phyloP scores from a whole-genome alignment of 805 yeast species.

The Crinitomyces ghanaensis region DNA sequence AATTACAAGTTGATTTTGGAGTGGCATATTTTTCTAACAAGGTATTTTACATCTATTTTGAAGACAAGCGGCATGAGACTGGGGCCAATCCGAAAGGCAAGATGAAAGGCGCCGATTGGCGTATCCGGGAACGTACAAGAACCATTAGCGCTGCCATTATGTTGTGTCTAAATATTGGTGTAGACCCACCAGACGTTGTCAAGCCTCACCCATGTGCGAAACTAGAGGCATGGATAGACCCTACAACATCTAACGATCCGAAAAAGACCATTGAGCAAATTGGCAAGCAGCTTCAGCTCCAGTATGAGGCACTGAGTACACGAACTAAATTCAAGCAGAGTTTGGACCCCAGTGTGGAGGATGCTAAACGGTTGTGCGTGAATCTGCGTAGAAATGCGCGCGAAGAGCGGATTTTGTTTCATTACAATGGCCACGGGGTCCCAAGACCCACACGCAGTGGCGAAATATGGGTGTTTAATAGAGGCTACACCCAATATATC shows the following conservation, averaged over 20 bases:
- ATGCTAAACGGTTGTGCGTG: conserved; percentile 81
- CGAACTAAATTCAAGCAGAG: conserved; percentile 85
- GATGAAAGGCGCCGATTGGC: conserved; percentile 68
- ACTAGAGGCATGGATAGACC: conserved; percentile 89
- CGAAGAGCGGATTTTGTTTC: conserved; percentile 86
- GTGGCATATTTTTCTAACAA: conserved; percentile 15
- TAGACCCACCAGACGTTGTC: conserved; percentile 93
- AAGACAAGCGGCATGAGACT: conserved; percentile 84
- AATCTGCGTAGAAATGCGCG: conserved; percentile 81
- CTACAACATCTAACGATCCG: conserved; percentile 66
- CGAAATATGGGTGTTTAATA: conserved; percentile 95
- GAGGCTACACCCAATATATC: conserved; percentile 94
- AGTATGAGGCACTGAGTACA: conserved; percentile 79
- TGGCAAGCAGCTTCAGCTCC: conserved; percentile 76
- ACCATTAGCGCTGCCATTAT: conserved; percentile 91
- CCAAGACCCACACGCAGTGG: conserved; percentile 95
- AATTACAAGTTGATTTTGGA: not conserved
- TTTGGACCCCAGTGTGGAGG: conserved; percentile 92
- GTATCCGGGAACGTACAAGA: conserved; percentile 81
- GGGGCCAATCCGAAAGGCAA: conserved; percentile 57
- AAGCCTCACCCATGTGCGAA: conserved; percentile 90
- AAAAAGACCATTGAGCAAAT: conserved; percentile 86
- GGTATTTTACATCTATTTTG: conserved; percentile 73
- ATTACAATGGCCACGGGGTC: conserved; percentile 97
- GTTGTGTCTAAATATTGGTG: conserved; percentile 82